Evolutionary conservation across 2,329 filamentous ascomycete genomes (phyloP).

Genomic region (Fonsecaea pugnacius): DNA sequence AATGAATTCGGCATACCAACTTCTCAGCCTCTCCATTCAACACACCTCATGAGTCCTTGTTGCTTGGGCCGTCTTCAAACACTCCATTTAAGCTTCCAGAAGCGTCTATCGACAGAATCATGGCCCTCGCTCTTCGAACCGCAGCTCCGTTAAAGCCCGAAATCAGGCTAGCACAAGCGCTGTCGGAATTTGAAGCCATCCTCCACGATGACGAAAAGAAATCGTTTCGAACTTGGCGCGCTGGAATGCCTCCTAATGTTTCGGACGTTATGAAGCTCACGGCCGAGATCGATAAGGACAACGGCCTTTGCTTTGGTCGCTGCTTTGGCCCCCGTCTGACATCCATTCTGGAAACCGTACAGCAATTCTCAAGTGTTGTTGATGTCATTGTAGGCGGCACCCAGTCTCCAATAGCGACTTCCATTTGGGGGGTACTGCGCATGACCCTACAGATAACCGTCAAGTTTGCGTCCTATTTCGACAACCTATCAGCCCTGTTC

Average conservation of each 20-base stretch:
- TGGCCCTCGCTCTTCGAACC: constrained; percentile 16
- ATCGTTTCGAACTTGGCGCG: constrained; percentile 2
- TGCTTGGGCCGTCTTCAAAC: neutral
- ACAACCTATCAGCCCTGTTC: constrained; percentile 34
- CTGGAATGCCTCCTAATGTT: constrained; percentile 3
- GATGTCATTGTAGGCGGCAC: constrained; percentile 36
- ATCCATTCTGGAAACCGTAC: constrained; percentile 33
- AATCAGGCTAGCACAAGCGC: constrained; percentile 45
- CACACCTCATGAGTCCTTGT: neutral
- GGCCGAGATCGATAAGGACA: constrained; percentile 32
- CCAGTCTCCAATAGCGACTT: constrained; percentile 25
- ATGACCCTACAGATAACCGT: constrained; percentile 28
- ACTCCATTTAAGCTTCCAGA: neutral
- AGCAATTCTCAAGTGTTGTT: constrained; percentile 35
- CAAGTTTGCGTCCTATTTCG: constrained; percentile 36
- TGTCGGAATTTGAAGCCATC: constrained; percentile 47
- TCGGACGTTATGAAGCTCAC: constrained; percentile 30
- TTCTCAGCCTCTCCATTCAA: neutral
- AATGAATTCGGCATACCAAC: neutral
- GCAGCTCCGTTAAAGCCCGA: constrained; percentile 32
- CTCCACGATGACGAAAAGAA: constrained; percentile 46
- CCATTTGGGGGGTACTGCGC: constrained; percentile 36
- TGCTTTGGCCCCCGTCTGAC: constrained; percentile 35
- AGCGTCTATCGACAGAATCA: neutral
- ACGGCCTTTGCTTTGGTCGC: constrained; percentile 22